Evolutionary conservation across 345 rosid genomes (phyloP).

Genomic region (Durio zibethinus): DNA sequence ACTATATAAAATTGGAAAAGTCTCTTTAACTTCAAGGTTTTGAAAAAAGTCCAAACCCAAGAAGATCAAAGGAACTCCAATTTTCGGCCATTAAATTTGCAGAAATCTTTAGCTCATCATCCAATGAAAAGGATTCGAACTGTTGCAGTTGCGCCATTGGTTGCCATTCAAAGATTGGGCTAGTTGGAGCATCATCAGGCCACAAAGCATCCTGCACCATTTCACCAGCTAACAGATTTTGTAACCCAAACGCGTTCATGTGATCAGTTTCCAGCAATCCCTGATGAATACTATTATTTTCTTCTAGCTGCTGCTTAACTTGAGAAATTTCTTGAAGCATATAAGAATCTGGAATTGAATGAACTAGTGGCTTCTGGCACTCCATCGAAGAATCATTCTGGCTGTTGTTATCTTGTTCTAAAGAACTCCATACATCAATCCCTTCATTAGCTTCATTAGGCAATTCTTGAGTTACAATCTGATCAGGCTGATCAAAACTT

Average conservation of each 20-base stretch:
- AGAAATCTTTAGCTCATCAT: constrained; percentile 38
- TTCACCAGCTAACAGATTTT: constrained; percentile 35
- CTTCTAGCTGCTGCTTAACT: constrained; percentile 12
- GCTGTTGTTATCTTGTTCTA: constrained; percentile 9
- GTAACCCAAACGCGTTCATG: constrained; percentile 29
- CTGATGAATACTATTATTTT: constrained; percentile 19
- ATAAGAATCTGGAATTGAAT: background rate
- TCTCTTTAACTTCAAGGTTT: constrained; percentile 27
- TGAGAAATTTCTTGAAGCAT: constrained; percentile 10
- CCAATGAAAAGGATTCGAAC: constrained; percentile 24
- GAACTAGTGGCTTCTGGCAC: constrained; percentile 3
- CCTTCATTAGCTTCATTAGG: background rate
- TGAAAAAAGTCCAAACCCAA: constrained; percentile 42
- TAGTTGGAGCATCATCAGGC: constrained; percentile 25
- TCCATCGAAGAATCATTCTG: constrained; percentile 16
- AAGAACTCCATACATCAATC: constrained; percentile 14
- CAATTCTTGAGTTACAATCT: constrained; percentile 13
- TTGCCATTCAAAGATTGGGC: constrained; percentile 26
- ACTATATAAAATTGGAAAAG: background rate
- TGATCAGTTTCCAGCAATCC: constrained; percentile 21
- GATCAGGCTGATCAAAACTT: constrained; percentile 8
- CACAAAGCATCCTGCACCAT: constrained; percentile 35
- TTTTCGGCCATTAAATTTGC: constrained; percentile 39
- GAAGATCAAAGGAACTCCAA: constrained; percentile 58
- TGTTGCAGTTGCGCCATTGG: constrained; percentile 28